These are phyloP conservation scores for Nothomitra cinnamomea DNA, from an alignment of 2,329 filamentous ascomycete species.

Conservation along the genomic window DNA sequence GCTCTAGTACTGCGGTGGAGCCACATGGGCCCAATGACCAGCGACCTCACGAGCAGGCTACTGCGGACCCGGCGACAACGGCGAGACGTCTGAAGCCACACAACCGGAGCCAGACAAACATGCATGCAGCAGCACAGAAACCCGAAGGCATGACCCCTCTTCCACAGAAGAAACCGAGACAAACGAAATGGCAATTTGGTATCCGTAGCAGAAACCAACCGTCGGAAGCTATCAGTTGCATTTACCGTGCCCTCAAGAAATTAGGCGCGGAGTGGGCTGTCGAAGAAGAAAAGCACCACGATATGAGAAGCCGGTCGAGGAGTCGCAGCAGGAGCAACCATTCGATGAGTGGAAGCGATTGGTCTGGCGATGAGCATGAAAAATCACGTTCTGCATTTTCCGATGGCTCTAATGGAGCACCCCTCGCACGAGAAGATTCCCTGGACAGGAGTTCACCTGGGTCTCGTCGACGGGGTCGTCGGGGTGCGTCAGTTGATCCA, in stretches of 20 bases:
- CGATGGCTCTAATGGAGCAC: background rate
- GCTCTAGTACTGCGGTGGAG: conserved; percentile 28
- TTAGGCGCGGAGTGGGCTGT: conserved; percentile 65
- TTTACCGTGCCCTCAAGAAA: conserved; percentile 79
- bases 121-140: conserved; percentile 45
- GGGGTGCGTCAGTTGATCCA: background rate
- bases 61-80: conserved; percentile 67
- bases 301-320: background rate
- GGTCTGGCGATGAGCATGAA: background rate
- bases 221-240: conserved; percentile 83
- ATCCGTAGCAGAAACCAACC: conserved; percentile 89
- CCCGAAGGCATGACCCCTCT: conserved; percentile 37
- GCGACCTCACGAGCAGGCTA: conserved; percentile 27
- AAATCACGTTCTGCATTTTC: conserved; percentile 1
- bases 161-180: conserved; percentile 54
- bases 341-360: conserved; percentile 1
- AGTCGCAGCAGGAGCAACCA: conserved; percentile 3
- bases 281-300: conserved; percentile 30
- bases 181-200: conserved; percentile 93
- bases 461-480: background rate
- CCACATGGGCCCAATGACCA: conserved; percentile 30
- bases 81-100: conserved; percentile 73
- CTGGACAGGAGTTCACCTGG: background rate
- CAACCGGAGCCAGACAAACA: conserved; percentile 49
- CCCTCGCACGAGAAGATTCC: background rate